phyloP scores from a whole-genome alignment of 331 rosid species.

The Prunus yedoensis region DNA sequence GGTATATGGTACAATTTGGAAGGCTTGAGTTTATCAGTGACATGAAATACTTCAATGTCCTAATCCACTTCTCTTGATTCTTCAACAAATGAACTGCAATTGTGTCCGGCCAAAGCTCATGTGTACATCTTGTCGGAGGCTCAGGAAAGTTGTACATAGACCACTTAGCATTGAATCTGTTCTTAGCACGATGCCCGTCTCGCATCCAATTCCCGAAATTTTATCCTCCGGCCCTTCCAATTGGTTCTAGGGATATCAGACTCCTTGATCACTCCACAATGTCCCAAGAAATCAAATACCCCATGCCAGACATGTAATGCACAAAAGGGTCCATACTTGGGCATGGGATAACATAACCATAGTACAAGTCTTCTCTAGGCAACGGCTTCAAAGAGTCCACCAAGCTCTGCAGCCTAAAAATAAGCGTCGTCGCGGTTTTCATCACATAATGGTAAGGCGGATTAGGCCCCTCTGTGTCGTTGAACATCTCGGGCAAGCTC shows the following conservation, averaged over 20 bases:
- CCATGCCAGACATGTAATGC: conserved; percentile 98
- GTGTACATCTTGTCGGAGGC: conserved; percentile 74
- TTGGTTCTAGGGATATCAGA: conserved; percentile 76
- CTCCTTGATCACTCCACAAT: conserved; percentile 68
- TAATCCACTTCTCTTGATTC: conserved; percentile 82
- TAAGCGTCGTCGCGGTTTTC: conserved; percentile 84
- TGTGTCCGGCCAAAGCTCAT: conserved; percentile 77
- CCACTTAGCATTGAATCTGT: conserved; percentile 90
- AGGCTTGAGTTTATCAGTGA: conserved; percentile 53
- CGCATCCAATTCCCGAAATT: conserved; percentile 78
- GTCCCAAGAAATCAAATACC: conserved; percentile 86
- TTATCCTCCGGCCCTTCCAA: conserved; percentile 86
- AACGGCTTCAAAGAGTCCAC: conserved; percentile 59
- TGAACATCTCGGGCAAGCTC: conserved; percentile 64
- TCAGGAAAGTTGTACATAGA: conserved; percentile 89
- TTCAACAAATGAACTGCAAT: conserved; percentile 92
- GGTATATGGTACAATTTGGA: conserved; percentile 77
- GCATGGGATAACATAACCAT: conserved; percentile 93
- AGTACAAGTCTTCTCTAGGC: conserved; percentile 77
- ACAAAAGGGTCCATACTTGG: conserved; percentile 87
- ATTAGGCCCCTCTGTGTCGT: conserved; percentile 30
- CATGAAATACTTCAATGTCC: conserved; percentile 63
- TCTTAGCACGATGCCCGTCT: conserved; percentile 53
- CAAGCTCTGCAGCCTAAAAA: conserved; percentile 58
- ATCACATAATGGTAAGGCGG: conserved; percentile 93